Conservation (phyloP, 2,329 filamentous ascomycete species). For the Xylariaceae sp. region DNA sequence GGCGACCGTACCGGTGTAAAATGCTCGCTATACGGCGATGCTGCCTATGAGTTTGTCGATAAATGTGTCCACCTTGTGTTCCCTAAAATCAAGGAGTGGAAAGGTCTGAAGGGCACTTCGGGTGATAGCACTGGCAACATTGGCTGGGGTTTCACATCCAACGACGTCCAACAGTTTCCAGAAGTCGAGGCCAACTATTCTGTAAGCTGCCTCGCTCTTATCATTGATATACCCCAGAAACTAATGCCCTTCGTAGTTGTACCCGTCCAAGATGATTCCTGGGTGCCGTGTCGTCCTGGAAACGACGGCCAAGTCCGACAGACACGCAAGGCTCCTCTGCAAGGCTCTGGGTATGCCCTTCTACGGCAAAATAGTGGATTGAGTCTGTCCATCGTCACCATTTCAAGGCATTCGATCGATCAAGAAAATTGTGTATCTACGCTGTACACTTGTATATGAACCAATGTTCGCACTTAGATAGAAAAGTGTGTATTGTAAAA, state of each 20-base stretch:
- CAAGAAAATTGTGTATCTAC: background rate
- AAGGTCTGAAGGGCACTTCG: slow-evolving; percentile 61
- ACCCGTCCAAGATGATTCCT: slow-evolving; percentile 69
- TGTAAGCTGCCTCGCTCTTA: slow-evolving; percentile 51
- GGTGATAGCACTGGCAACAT: slow-evolving; percentile 90
- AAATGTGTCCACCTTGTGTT: slow-evolving; percentile 88
- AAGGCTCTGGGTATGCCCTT: slow-evolving; percentile 74
- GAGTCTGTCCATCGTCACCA: slow-evolving; percentile 1
- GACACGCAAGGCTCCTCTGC: slow-evolving; percentile 75
- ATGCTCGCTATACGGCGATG: slow-evolving; percentile 70
- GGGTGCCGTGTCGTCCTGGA: slow-evolving; percentile 80
- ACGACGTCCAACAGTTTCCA: slow-evolving; percentile 79
- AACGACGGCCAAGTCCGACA: slow-evolving; percentile 79
- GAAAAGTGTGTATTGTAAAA: slow-evolving; percentile 22
- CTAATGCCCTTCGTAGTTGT: slow-evolving; percentile 42
- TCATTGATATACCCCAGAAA: background rate
- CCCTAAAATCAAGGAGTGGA: slow-evolving; percentile 95
- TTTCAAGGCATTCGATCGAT: background rate
- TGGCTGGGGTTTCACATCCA: slow-evolving; percentile 70
- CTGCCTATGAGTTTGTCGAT: slow-evolving; percentile 85
- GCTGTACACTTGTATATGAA: slow-evolving; percentile 10
- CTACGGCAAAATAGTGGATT: slow-evolving; percentile 62
- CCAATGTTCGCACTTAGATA: slow-evolving; percentile 1
- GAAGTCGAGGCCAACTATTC: slow-evolving; percentile 95
- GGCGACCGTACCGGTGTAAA: slow-evolving; percentile 74